Evolutionary conservation across 257 asterid genomes (phyloP).

Genomic region (Phtheirospermum japonicum): DNA sequence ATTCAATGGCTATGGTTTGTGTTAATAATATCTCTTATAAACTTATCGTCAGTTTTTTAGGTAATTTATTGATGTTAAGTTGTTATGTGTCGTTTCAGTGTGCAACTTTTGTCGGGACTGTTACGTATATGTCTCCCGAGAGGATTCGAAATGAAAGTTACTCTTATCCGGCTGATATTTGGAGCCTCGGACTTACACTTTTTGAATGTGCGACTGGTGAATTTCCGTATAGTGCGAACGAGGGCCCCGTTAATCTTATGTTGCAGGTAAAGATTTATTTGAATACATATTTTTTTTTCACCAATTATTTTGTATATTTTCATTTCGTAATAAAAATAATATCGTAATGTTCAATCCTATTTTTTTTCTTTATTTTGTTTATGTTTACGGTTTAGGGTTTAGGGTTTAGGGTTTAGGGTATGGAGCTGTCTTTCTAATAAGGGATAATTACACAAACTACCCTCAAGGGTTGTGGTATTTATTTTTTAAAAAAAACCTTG

Average conservation of each 20-base stretch:
- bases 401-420: too few species aligned
- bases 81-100: constrained; percentile 50
- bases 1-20: constrained; percentile 97
- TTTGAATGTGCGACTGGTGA: constrained; percentile 98
- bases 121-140: constrained; percentile 98
- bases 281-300: constrained; percentile 8
- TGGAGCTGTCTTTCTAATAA: constrained; percentile 12
- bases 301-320: background rate
- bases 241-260: constrained; percentile 99
- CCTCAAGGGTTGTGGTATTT: too few species aligned
- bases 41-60: constrained; percentile 2
- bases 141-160: constrained; percentile 89
- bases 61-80: constrained; percentile 29
- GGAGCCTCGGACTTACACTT: constrained; percentile 99
- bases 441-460: background rate
- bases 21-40: constrained; percentile 2
- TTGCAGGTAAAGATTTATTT: constrained; percentile 64
- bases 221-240: constrained; percentile 89
- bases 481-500: too few species aligned
- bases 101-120: constrained; percentile 98
- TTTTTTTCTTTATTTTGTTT: too few species aligned
- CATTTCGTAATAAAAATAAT: constrained; percentile 8
- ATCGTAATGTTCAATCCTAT: background rate
- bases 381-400: too few species aligned
- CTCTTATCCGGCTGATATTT: constrained; percentile 97